A percentile compares a stretch with the other conserved stretches of the same genome.
These are phyloP conservation scores for Scedosporium apiospermum DNA, from an alignment of 2,329 filamentous ascomycete species.

Conservation along the genomic window DNA sequence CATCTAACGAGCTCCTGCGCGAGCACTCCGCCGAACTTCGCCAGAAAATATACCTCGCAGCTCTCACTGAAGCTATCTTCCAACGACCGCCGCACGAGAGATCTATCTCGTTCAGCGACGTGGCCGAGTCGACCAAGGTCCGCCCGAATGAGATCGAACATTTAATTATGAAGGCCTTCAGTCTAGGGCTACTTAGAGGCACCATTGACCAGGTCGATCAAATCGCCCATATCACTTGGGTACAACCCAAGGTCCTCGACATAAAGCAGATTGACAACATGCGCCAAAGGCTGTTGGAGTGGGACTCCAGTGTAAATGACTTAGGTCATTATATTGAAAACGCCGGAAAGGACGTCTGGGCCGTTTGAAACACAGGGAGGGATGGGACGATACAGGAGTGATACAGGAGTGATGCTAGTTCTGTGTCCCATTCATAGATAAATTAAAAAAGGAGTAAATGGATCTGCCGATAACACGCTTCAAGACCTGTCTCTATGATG, in stretches of 20 bases:
- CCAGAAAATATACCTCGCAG: constrained; percentile 96
- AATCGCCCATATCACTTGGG: constrained; percentile 94
- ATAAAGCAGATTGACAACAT: constrained; percentile 92
- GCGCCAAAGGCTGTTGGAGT: constrained; percentile 79
- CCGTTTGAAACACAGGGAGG: constrained; percentile 43
- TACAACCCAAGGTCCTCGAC: constrained; percentile 95
- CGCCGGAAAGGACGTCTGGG: constrained; percentile 92
- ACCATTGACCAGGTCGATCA: constrained; percentile 95
- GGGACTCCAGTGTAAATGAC: constrained; percentile 93
- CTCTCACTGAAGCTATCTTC: constrained; percentile 93
- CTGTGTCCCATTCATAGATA: background rate
- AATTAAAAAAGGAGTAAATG: too few species aligned
- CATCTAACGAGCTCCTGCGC: constrained; percentile 68
- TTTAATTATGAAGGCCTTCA: constrained; percentile 97
- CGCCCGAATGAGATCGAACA: constrained; percentile 89
- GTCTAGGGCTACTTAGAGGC: constrained; percentile 77
- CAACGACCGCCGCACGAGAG: constrained; percentile 91
- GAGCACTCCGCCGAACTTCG: constrained; percentile 77
- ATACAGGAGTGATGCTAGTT: background rate
- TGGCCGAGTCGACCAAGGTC: constrained; percentile 88
- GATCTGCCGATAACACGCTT: too few species aligned
- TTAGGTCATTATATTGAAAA: constrained; percentile 95
- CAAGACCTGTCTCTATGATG: too few species aligned
- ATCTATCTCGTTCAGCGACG: constrained; percentile 83
- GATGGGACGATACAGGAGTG: background rate